Evolutionary conservation across 768 basidiomycete species (phyloP), one percentile per base, ranked within the genome.

Genomic region (Termitomyces sp.): DNA sequence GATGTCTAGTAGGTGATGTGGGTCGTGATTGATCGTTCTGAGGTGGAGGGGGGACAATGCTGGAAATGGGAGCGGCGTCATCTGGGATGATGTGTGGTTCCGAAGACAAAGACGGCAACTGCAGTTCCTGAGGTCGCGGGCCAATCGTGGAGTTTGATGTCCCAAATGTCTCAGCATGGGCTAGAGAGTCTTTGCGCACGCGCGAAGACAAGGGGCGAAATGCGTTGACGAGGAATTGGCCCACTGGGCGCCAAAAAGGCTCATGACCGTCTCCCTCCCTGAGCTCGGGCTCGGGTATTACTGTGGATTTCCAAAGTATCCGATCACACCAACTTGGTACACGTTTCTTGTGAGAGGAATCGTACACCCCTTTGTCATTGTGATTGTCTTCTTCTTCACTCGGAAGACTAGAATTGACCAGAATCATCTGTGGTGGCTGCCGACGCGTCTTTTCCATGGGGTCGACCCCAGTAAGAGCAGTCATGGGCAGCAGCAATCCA

Each of bases 251-350:
- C 37, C 74, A 66, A 44, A 65, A 46, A 43, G 66, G 62, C 37
- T 67, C 64, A 49, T 61, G 58, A 48, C 39, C 37, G 31, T 57
- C 67, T 32, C 77, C 74, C 16, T 72, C 73, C 36, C 76, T 77
- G 10, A 72, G 68, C 22, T 76, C 78, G 9, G 72, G 68, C 26
- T 77, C 73, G 1, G 72, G 70, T 13, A 77, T 77, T 26, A 88
- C 76, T 0, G 86, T 91, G 5, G 87, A 79, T 69, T 91, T 93
- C 85, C 85, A 92, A 5, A 93, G 71, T 46, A 93, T 89, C 20
- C 91, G 84, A 67, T 93, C 91, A 65, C 91, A 93, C 91, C 91
- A 92, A 68, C 90, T 90, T 5, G 91, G 91, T 26, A 92, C 91
- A 20, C 91, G 85, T 64, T 84, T 81, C 69, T 93, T 92, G 64